Conservation (phyloP, 73 alveolate species). For the Symbiodinium natans region DNA sequence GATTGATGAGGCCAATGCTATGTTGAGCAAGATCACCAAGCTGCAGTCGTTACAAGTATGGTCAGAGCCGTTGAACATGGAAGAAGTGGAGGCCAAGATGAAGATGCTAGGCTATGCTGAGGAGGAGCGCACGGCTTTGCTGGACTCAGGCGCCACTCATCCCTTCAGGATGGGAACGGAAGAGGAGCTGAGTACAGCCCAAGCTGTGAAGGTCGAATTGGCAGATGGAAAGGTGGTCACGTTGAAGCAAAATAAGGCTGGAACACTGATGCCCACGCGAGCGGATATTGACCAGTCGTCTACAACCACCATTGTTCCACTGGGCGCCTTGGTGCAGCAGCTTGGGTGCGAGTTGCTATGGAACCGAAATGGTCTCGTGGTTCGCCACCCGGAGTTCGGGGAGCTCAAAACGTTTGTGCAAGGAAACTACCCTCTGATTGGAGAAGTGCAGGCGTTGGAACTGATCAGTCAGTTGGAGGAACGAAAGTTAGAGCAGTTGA, state of each 20-base stretch:
- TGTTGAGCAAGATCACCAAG: neutral
- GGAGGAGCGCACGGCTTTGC: neutral
- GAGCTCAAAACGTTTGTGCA: neutral
- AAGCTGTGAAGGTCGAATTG: neutral
- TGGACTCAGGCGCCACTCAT: neutral
- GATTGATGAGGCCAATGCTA: neutral
- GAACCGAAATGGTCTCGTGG: neutral
- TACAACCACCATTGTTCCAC: neutral
- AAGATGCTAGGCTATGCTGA: neutral
- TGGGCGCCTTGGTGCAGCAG: neutral
- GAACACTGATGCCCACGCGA: neutral
- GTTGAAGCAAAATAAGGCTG: neutral
- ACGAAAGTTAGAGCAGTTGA: neutral
- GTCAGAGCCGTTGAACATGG: neutral
- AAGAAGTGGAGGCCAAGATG: neutral
- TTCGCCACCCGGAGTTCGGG: neutral
- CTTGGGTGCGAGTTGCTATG: neutral
- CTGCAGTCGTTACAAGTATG: neutral
- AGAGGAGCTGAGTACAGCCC: too few relatives aligned
- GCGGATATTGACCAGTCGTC: accelerated
- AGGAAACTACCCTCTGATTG: neutral
- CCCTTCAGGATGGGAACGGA: neutral
- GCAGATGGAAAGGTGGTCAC: neutral
- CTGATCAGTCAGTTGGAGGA: neutral
- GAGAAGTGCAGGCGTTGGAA: neutral